Conservation (phyloP, 2,329 filamentous ascomycete genomes). For the Raffaelea albimanens region DNA sequence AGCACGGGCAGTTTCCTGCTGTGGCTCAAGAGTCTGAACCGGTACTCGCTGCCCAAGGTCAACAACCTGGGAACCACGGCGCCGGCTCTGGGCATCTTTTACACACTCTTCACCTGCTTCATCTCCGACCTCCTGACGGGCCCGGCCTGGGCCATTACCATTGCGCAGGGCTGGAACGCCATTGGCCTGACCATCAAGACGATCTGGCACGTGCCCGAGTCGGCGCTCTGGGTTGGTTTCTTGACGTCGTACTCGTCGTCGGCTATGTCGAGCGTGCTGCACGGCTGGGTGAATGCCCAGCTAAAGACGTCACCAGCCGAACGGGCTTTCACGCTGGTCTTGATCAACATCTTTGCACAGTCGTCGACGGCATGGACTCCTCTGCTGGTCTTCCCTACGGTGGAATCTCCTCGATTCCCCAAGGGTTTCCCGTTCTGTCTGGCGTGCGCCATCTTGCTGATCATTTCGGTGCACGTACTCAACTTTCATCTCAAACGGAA, state of each 20-base stretch:
- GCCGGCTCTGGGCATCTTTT: constrained; percentile 43
- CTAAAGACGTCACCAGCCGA: constrained; percentile 35
- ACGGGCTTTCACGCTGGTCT: constrained; percentile 17
- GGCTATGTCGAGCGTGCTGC: constrained; percentile 43
- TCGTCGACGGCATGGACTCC: constrained; percentile 48
- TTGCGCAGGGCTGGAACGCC: constrained; percentile 39
- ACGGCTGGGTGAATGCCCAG: constrained; percentile 46
- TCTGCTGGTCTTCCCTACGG: constrained; percentile 37
- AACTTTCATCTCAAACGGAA: not conserved
- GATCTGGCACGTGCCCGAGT: constrained; percentile 46
- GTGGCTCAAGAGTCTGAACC: constrained; percentile 44
- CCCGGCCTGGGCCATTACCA: constrained; percentile 44
- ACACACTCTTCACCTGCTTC: constrained; percentile 43
- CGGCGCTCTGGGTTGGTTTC: constrained; percentile 44
- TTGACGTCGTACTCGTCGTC: constrained; percentile 36
- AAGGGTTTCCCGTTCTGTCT: constrained; percentile 30
- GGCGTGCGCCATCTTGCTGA: not conserved
- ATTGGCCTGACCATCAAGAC: constrained; percentile 43
- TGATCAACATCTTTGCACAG: constrained; percentile 43
- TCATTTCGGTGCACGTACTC: not conserved
- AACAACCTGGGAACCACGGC: constrained; percentile 7
- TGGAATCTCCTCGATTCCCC: constrained; percentile 30
- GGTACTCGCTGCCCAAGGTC: constrained; percentile 2
- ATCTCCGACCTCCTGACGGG: constrained; percentile 42
- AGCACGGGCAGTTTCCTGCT: constrained; percentile 41